Conservation (phyloP, 75 land plant species). For the Pseudotsuga menziesii region DNA sequence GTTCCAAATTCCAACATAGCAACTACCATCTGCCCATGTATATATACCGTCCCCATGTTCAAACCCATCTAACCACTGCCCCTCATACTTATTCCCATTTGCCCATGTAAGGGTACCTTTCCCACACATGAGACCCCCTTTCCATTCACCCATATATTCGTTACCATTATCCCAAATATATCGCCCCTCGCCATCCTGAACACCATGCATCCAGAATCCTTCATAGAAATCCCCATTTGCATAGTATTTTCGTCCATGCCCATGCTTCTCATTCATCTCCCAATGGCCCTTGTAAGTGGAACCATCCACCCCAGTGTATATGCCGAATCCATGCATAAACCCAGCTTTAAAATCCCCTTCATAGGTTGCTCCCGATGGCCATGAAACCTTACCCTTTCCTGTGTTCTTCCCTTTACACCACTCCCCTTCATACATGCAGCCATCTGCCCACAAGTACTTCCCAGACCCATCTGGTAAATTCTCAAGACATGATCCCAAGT, state of each 20-base stretch:
- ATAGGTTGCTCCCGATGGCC: conserved; percentile 66
- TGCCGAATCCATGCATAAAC: conserved; percentile 60
- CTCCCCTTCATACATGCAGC: conserved; percentile 76
- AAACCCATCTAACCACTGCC: conserved; percentile 61
- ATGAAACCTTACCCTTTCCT: conserved; percentile 54
- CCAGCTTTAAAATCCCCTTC: conserved; percentile 62
- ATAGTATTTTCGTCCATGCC: conserved; percentile 39
- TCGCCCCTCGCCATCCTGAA: conserved; percentile 50
- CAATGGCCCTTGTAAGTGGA: conserved; percentile 60
- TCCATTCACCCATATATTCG: conserved; percentile 61
- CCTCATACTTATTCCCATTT: conserved; percentile 58
- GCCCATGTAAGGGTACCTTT: conserved; percentile 51
- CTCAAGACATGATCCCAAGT: conserved; percentile 44
- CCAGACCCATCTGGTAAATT: conserved; percentile 61
- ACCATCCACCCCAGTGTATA: conserved; percentile 44
- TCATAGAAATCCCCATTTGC: conserved; percentile 70
- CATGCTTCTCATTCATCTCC: conserved; percentile 53
- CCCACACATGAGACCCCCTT: conserved; percentile 46
- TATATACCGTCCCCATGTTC: conserved; percentile 57
- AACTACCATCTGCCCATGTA: conserved; percentile 54
- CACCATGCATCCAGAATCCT: conserved; percentile 55
- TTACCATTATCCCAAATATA: conserved; percentile 67
- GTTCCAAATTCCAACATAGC: conserved; percentile 54
- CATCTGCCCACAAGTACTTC: conserved; percentile 69
- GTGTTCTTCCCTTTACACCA: conserved; percentile 49